phyloP scores from a whole-genome alignment of 371 early-diverging fungal genomes.

The Batrachochytrium dendrobatidis region DNA sequence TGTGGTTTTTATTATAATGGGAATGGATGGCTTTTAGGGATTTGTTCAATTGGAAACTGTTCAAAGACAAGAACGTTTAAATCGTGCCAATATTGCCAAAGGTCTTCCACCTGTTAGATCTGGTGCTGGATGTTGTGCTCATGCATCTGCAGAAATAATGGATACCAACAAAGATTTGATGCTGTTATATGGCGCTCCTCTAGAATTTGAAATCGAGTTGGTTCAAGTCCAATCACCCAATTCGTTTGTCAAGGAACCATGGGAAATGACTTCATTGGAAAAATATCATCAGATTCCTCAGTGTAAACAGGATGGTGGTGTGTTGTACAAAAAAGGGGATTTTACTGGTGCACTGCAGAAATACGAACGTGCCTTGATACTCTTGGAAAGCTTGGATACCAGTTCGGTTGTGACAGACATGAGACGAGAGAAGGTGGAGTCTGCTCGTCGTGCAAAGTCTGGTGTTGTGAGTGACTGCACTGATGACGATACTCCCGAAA shows the following conservation, averaged over 20 bases:
- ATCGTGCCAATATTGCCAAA: constrained; percentile 22
- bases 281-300: constrained; percentile 31
- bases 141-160: constrained; percentile 17
- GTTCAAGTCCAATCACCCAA: constrained; percentile 28
- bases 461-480: constrained; percentile 8
- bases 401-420: constrained; percentile 26
- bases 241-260: constrained; percentile 27
- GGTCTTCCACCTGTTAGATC: constrained; percentile 20
- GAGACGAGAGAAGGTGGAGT: constrained; percentile 14
- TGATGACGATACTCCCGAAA: neutral
- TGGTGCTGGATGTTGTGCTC: constrained; percentile 30
- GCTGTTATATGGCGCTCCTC: constrained; percentile 16
- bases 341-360: constrained; percentile 28
- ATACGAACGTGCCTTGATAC: constrained; percentile 30
- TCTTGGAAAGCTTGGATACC: constrained; percentile 31
- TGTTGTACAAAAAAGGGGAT: constrained; percentile 23
- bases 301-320: constrained; percentile 28
- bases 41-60: constrained; percentile 37
- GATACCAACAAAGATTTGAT: constrained; percentile 20
- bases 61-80: constrained; percentile 32
- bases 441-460: constrained; percentile 1
- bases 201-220: constrained; percentile 42
- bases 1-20: neutral
- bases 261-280: constrained; percentile 38
- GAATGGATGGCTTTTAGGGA: constrained; percentile 15